phyloP scores from a whole-genome alignment of 805 yeast genomes.

The Candida khao-thaluensis region DNA sequence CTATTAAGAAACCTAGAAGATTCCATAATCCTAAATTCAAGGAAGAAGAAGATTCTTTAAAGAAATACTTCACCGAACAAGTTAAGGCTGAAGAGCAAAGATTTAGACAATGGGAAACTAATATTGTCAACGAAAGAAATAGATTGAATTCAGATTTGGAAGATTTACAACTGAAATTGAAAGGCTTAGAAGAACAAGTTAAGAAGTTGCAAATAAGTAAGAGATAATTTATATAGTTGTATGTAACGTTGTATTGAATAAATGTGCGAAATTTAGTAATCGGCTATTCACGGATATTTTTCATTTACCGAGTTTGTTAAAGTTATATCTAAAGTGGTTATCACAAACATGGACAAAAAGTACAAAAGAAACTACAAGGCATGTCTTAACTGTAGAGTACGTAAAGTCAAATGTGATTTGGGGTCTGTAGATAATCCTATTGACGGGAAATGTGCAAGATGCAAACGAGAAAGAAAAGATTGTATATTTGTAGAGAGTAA shows the following conservation, averaged over 20 bases:
- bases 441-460: constrained; percentile 82
- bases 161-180: constrained; percentile 76
- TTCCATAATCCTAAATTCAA: constrained; percentile 84
- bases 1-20: constrained; percentile 51
- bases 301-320: constrained; percentile 4
- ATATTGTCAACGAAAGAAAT: constrained; percentile 91
- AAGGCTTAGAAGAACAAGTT: constrained; percentile 72
- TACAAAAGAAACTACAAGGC: constrained; percentile 76
- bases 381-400: constrained; percentile 77
- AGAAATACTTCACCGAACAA: constrained; percentile 94
- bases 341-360: constrained; percentile 13
- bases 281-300: constrained; percentile 13
- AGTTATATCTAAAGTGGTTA: too few species aligned
- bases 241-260: constrained; percentile 6
- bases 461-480: constrained; percentile 76
- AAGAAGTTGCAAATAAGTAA: constrained; percentile 50
- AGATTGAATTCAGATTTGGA: constrained; percentile 92
- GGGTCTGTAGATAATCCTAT: constrained; percentile 72
- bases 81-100: constrained; percentile 94
- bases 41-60: constrained; percentile 92
- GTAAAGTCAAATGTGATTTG: constrained; percentile 84
- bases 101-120: constrained; percentile 98
- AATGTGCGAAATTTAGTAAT: background rate
- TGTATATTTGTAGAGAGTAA: constrained; percentile 60
- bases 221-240: constrained; percentile 14